Evolutionary conservation across 306 rosid species (phyloP).

Genomic region (Cucumis hystrix): DNA sequence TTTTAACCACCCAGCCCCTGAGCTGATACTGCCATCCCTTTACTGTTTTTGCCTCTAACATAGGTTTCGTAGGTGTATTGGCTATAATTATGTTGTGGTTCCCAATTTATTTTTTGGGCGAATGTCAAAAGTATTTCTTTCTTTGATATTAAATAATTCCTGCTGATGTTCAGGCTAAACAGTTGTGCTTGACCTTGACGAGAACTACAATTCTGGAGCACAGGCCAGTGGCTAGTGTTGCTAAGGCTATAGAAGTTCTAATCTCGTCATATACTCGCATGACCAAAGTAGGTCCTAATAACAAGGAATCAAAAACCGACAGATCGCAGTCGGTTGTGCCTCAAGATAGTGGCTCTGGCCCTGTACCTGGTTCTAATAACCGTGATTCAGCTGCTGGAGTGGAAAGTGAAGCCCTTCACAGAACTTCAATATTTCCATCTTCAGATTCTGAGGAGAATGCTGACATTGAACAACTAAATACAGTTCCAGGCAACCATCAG

Average conservation of each 20-base stretch:
- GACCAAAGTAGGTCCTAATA: constrained; percentile 37
- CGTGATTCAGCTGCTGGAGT: constrained; percentile 35
- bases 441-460: constrained; percentile 50
- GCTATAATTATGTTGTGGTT: neutral
- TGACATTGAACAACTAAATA: constrained; percentile 21
- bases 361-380: constrained; percentile 26
- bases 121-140: neutral
- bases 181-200: constrained; percentile 63
- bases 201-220: constrained; percentile 69
- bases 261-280: constrained; percentile 61
- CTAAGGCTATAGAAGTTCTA: constrained; percentile 72
- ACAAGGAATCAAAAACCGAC: constrained; percentile 53
- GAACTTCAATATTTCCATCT: constrained; percentile 25
- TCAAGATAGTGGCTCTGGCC: constrained; percentile 21
- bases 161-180: constrained; percentile 66
- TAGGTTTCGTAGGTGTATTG: neutral
- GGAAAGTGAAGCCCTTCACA: constrained; percentile 24
- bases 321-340: constrained; percentile 36
- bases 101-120: neutral
- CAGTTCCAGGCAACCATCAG: constrained; percentile 22
- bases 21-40: neutral
- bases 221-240: constrained; percentile 58
- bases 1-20: neutral
- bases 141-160: constrained; percentile 1
- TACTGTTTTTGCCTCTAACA: neutral